Evolutionary conservation across 345 rosid genomes (phyloP), one percentile per base, ranked within the genome.

Genomic region (Clausena lansium): DNA sequence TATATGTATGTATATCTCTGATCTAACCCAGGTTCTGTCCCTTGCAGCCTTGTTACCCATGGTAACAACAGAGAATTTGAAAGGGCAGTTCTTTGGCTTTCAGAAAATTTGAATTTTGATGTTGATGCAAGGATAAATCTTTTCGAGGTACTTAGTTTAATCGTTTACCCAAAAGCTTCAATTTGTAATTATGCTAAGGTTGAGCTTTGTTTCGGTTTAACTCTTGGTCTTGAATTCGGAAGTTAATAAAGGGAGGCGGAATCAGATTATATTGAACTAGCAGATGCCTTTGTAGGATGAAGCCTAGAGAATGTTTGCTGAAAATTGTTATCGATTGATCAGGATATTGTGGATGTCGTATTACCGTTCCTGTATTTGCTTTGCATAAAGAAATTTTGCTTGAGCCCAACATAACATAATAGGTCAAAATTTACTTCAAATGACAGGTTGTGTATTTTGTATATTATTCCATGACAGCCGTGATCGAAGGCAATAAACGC

Each of bases 91-190:
- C 82, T 82, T 59, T 95, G 98, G 99, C 94, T 95, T 62, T 93
- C 99, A 55, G 88, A 92, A 52, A 92, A 93, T 87, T 87, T 95
- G 25, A 84, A 78, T 72, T 95, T 95, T 78, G 87, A 93, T 81
- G 87, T 92, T 54, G 94, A 95, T 92, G 97, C 90, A 13, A 90
- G 99, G 80, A 89, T 93, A 78, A 95, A 90, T 83, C 93, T 95
- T 78, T 95, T 95, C 58, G 99, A 95, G 98, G 99, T 95, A 87
- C 54, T 28, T 41, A 59, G 54, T 76, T 64, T 25, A 22, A 64
- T 39, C 36, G 8, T 25, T n/a, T 52, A 2, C 7, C 7, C 5
- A 41, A 13, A 47, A 41, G 20, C 55, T 52, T 75, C n/a, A 24
- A 71, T 60, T 39, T 30, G 22, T 17, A 39, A 41, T 33, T 55